Evolutionary conservation across 2,329 filamentous ascomycete species (phyloP), one percentile per base, ranked within the genome.

Genomic region (Immersiporthe knoxdaviesiana): DNA sequence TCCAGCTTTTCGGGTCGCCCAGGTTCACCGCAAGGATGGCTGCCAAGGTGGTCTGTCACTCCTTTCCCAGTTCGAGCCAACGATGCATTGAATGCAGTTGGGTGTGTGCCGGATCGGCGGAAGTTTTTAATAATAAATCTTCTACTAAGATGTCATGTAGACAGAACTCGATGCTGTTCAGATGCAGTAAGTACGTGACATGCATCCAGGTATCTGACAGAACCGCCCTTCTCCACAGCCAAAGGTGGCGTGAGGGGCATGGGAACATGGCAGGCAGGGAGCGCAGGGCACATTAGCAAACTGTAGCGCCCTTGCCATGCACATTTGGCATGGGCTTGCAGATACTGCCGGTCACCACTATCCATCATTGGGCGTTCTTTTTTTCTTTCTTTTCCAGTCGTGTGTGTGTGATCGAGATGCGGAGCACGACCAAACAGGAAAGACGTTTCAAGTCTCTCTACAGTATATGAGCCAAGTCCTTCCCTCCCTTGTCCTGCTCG

Each of bases 361-460:
- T 27, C 21, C 39, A 62, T 18, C 39, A 18, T 37, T 59, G 32
- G 32, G 56, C 32, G 56, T 32, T 32, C 30, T 37, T 59, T 37
- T 37, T 37, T 59, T 35, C 21, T 24, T 2, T 21, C 1, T 44
- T n/a, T n/a, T n/a, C n/a, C n/a, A n/a, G 35, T 35, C 8, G 35
- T 35, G 35, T 47, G 44, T 47, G 18, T 47, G 32, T 59, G 56
- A 37, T 59, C 18, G 32, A 37, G 56, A 18, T 37, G 56, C 56
- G 35, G 16, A 41, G 35, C 5, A 61, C 27, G 35, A 52, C 59
- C 44, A 37, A 62, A 62, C n/a, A 67, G 65, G 65, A 63, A 67
- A 67, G 65, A 62, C n/a, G 63, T 65, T 65, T 65, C 50, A 65
- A 18, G 41, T 18, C 63, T 63, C 35, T 27, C 27, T 44, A 18